phyloP scores from a whole-genome alignment of 306 rosid species.

The Fragaria vesca region DNA sequence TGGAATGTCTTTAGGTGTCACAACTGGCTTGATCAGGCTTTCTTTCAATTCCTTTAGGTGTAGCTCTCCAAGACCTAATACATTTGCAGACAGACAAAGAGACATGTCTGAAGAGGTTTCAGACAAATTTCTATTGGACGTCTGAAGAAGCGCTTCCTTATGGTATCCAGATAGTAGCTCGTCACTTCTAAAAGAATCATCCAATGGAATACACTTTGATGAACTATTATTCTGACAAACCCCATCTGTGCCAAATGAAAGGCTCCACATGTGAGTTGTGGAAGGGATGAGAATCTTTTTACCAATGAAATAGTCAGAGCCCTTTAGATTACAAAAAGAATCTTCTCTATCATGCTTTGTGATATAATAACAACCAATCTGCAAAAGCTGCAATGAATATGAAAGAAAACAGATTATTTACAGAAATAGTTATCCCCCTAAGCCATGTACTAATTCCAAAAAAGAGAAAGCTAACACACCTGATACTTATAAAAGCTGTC shows the following conservation, averaged over 20 bases:
- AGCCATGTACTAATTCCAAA: slow-evolving; percentile 9
- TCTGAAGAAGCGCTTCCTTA: slow-evolving; percentile 33
- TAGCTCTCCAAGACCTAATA: slow-evolving; percentile 35
- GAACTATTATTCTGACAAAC: slow-evolving; percentile 33
- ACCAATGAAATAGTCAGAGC: slow-evolving; percentile 28
- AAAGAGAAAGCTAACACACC: slow-evolving; percentile 42
- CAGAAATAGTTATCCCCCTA: slow-evolving; percentile 9
- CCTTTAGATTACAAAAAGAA: slow-evolving; percentile 40
- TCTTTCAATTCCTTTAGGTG: slow-evolving; percentile 31
- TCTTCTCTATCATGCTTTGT: slow-evolving; percentile 45
- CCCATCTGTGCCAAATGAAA: slow-evolving; percentile 56
- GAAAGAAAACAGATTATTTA: slow-evolving; percentile 27
- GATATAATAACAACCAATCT: slow-evolving; percentile 75
- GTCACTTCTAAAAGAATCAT: slow-evolving; percentile 30
- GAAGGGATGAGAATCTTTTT: slow-evolving; percentile 47
- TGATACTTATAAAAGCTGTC: slow-evolving; percentile 58
- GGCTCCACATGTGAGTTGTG: slow-evolving; percentile 55
- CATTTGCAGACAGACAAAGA: slow-evolving; percentile 54
- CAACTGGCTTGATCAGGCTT: slow-evolving; percentile 29
- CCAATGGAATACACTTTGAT: slow-evolving; percentile 24
- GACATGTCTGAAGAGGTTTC: slow-evolving; percentile 56
- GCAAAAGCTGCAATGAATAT: slow-evolving; percentile 60
- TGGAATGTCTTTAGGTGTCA: slow-evolving; percentile 33
- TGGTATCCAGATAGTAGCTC: slow-evolving; percentile 33
- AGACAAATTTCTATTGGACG: slow-evolving; percentile 25